Percentiles rank a stretch among this genome's conserved stretches.
Evolutionary conservation across 352 stramenopile species (phyloP).

Genomic region (Aphanomyces invadans): DNA sequence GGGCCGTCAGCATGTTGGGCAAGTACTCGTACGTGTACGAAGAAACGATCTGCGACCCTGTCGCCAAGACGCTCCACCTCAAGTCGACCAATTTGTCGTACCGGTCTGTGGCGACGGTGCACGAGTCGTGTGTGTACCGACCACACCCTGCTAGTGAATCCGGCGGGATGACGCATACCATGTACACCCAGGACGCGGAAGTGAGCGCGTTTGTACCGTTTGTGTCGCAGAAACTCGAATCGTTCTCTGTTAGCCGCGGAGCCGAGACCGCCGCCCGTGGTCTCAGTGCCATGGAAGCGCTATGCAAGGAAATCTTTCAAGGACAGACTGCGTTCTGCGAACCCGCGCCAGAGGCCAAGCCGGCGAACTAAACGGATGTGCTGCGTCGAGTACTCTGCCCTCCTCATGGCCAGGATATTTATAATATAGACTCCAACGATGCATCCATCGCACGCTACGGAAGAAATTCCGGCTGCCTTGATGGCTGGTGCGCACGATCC

Average conservation of each 20-base stretch:
- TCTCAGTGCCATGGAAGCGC: slow-evolving; percentile 66
- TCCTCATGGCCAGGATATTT: neutral
- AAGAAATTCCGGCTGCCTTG: no score
- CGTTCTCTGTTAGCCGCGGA: slow-evolving; percentile 60
- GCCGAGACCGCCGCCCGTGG: slow-evolving; percentile 71
- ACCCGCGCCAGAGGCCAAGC: slow-evolving; percentile 5
- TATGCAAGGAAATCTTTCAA: slow-evolving; percentile 83
- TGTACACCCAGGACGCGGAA: slow-evolving; percentile 62
- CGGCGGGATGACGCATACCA: slow-evolving; percentile 33
- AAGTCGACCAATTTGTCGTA: slow-evolving; percentile 79
- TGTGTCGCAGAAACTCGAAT: slow-evolving; percentile 72
- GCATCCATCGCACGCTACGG: no score
- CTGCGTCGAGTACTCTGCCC: neutral
- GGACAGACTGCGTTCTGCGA: slow-evolving; percentile 70
- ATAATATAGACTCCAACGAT: slow-evolving; percentile 13
- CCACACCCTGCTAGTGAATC: slow-evolving; percentile 46
- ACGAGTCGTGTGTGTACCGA: slow-evolving; percentile 81
- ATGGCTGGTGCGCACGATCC: no score
- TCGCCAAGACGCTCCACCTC: slow-evolving; percentile 54
- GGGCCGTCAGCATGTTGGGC: slow-evolving; percentile 56
- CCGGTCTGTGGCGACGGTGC: slow-evolving; percentile 62
- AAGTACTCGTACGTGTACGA: slow-evolving; percentile 76
- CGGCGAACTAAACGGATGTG: neutral
- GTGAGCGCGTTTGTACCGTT: slow-evolving; percentile 79
- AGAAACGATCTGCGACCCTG: slow-evolving; percentile 64